phyloP scores from a whole-genome alignment of 2,329 filamentous ascomycete genomes.

The Phoma herbarum region DNA sequence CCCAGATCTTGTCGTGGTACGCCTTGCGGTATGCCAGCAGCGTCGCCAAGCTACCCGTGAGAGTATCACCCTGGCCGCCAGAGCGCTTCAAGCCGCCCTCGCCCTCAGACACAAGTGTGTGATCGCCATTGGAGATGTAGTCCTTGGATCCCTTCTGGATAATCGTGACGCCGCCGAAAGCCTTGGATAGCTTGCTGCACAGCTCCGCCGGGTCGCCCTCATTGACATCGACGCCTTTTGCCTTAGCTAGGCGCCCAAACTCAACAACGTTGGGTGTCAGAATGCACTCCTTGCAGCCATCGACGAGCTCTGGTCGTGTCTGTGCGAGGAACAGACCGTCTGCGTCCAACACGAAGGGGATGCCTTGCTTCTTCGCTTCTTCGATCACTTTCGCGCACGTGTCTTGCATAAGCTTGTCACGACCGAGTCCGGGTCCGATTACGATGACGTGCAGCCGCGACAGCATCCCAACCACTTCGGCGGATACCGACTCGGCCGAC shows the following conservation, averaged over 20 bases:
- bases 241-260: constrained; percentile 82
- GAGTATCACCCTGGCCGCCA: constrained; percentile 93
- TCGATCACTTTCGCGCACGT: constrained; percentile 81
- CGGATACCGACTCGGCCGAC: constrained; percentile 69
- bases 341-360: constrained; percentile 90
- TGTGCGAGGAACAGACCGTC: constrained; percentile 85
- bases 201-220: constrained; percentile 64
- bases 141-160: constrained; percentile 88
- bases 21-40: constrained; percentile 88
- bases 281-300: constrained; percentile 83
- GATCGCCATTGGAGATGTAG: constrained; percentile 80
- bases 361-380: constrained; percentile 74
- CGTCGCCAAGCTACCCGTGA: constrained; percentile 89
- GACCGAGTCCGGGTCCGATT: constrained; percentile 88
- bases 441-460: constrained; percentile 90
- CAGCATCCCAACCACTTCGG: constrained; percentile 79
- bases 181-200: constrained; percentile 73
- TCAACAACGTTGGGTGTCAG: constrained; percentile 96
- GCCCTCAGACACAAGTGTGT: constrained; percentile 79
- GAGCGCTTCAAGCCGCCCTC: constrained; percentile 87
- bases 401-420: constrained; percentile 88
- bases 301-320: constrained; percentile 76
- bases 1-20: constrained; percentile 86
- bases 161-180: constrained; percentile 86
- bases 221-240: constrained; percentile 71